Conservation (phyloP, 2,329 filamentous ascomycete genomes). For the Colletotrichum cordylinicola region DNA sequence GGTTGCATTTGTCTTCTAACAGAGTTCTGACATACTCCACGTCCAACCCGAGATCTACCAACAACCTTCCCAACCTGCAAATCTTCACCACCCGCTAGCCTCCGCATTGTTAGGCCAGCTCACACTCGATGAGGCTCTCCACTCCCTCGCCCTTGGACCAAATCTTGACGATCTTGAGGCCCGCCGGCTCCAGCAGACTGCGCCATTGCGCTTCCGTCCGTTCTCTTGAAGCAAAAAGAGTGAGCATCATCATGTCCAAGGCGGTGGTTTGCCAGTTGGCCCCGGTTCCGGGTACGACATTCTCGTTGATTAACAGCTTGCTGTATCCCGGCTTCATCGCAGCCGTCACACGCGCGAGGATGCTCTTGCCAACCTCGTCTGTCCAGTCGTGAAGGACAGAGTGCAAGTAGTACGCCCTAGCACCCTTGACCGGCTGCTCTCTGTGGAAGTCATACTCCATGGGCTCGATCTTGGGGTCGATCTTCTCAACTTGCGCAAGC, state of each 20-base stretch:
- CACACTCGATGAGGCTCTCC: slow-evolving; percentile 4
- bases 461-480: slow-evolving; percentile 23
- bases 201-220: slow-evolving; percentile 25
- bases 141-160: not conserved
- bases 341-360: slow-evolving; percentile 17
- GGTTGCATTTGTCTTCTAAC: not conserved
- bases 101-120: not conserved
- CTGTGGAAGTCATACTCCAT: slow-evolving; percentile 32
- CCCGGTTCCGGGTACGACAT: slow-evolving; percentile 12
- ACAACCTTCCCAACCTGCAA: not conserved
- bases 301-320: slow-evolving; percentile 23
- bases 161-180: not conserved
- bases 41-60: not conserved
- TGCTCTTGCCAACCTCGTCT: slow-evolving; percentile 9
- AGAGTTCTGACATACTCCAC: not conserved
- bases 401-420: slow-evolving; percentile 22
- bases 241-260: slow-evolving; percentile 25
- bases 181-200: not conserved
- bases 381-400: slow-evolving; percentile 25
- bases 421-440: not conserved
- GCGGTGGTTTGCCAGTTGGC: slow-evolving; percentile 12
- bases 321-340: slow-evolving; percentile 24
- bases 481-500: slow-evolving; percentile 27
- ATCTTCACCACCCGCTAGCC: not conserved
- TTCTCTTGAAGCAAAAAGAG: slow-evolving; percentile 22